Evolutionary conservation across 768 basidiomycete species (phyloP).

Genomic region (Lactarius deliciosus): DNA sequence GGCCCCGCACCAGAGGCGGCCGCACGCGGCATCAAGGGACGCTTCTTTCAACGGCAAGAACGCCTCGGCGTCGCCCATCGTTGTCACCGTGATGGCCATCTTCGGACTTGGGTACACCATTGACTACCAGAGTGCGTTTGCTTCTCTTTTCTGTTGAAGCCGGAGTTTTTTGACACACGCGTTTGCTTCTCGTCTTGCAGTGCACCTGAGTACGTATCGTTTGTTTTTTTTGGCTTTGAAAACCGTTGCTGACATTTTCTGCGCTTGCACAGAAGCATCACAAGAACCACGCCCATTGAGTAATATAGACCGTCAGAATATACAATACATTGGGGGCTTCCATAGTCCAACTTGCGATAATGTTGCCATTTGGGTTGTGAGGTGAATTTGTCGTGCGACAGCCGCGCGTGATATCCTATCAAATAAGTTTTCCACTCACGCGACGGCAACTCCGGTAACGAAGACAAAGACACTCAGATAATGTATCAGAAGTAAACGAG

Average conservation of each 20-base stretch:
- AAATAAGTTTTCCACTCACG: neutral
- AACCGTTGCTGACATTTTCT: neutral
- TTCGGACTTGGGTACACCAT: conserved; percentile 83
- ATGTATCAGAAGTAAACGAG: neutral
- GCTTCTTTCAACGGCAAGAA: conserved; percentile 87
- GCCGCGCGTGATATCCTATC: neutral
- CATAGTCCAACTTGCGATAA: conserved; percentile 17
- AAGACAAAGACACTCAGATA: neutral
- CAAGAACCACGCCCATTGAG: conserved; percentile 86
- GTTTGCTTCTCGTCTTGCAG: conserved; percentile 39
- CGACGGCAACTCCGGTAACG: neutral
- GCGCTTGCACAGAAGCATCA: conserved; percentile 71
- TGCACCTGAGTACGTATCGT: conserved; percentile 74
- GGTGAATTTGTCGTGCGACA: neutral
- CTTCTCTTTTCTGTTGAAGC: neutral
- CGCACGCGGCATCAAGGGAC: conserved; percentile 68
- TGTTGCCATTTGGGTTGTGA: neutral
- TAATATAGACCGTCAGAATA: conserved; percentile 9
- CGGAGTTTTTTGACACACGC: neutral
- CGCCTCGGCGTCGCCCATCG: conserved; percentile 70
- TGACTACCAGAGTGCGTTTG: conserved; percentile 82
- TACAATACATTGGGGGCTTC: neutral
- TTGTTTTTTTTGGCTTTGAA: neutral
- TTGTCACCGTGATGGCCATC: conserved; percentile 59
- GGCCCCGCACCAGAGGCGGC: conserved; percentile 65